A percentile compares a stretch with the other conserved stretches of the same genome.
Evolutionary conservation across 371 early-diverging fungal species (phyloP).

Genomic region (Mycotypha africana): DNA sequence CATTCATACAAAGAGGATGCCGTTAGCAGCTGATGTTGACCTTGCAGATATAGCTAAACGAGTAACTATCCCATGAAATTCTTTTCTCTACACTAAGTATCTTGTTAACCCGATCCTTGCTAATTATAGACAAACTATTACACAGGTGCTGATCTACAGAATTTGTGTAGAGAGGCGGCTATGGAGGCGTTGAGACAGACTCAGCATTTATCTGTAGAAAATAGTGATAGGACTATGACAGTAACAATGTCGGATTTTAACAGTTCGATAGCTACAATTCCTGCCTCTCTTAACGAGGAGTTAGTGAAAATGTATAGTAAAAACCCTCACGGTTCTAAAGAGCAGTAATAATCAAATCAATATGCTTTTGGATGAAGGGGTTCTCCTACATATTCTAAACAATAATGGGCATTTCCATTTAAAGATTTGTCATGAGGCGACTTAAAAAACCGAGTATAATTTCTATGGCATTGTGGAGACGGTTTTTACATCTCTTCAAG

Average conservation of each 20-base stretch:
- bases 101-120: too few species aligned
- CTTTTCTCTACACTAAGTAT: too few species aligned
- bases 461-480: too few species aligned
- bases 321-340: conserved; percentile 8
- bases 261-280: conserved; percentile 11
- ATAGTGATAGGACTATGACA: too few species aligned
- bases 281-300: conserved; percentile 14
- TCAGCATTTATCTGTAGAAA: conserved; percentile 10
- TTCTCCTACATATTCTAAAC: too few species aligned
- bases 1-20: conserved; percentile 81
- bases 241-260: too few species aligned
- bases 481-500: too few species aligned
- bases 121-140: conserved; percentile 69
- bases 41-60: conserved; percentile 56
- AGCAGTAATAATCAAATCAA: neutral
- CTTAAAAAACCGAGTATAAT: too few species aligned
- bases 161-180: conserved; percentile 95
- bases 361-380: too few species aligned
- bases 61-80: too few species aligned
- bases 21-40: conserved; percentile 67
- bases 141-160: conserved; percentile 97
- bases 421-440: too few species aligned
- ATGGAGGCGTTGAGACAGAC: conserved; percentile 71
- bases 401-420: too few species aligned
- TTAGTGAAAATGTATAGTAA: conserved; percentile 11